A percentile compares a stretch with the other conserved stretches of the same genome.
Evolutionary conservation across 345 rosid species (phyloP).

Genomic region (Acer yangbiense): DNA sequence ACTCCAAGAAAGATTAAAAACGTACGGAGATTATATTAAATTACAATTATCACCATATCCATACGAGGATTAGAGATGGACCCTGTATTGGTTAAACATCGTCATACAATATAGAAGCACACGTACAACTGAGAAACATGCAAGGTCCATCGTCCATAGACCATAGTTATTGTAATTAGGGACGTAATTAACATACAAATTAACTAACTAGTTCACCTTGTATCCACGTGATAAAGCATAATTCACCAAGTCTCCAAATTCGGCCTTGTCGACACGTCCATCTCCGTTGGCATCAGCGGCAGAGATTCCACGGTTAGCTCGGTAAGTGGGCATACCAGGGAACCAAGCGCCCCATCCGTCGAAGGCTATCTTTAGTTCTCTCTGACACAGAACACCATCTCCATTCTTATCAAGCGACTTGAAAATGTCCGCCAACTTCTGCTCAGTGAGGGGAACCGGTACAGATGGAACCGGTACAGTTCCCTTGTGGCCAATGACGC

Average conservation of each 20-base stretch:
- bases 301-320: background rate
- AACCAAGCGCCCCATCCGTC: background rate
- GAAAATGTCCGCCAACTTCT: background rate
- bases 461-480: no score
- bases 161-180: no score
- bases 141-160: background rate
- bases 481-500: no score
- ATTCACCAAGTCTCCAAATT: background rate
- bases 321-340: background rate
- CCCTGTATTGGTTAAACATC: no score
- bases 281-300: slow-evolving; percentile 16
- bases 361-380: background rate
- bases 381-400: background rate
- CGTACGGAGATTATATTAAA: no score
- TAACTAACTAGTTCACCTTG: no score
- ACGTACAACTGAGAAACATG: background rate
- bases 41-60: no score
- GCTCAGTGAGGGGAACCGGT: no score
- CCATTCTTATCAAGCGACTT: background rate
- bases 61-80: no score
- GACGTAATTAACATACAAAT: no score
- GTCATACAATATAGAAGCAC: no score
- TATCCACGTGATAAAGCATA: slow-evolving; percentile 13
- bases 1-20: no score
- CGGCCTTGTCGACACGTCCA: background rate